Evolutionary conservation across 106 monocot species (phyloP), one percentile per base, ranked within the genome.

Genomic region (Alisma plantagoaquatica): DNA sequence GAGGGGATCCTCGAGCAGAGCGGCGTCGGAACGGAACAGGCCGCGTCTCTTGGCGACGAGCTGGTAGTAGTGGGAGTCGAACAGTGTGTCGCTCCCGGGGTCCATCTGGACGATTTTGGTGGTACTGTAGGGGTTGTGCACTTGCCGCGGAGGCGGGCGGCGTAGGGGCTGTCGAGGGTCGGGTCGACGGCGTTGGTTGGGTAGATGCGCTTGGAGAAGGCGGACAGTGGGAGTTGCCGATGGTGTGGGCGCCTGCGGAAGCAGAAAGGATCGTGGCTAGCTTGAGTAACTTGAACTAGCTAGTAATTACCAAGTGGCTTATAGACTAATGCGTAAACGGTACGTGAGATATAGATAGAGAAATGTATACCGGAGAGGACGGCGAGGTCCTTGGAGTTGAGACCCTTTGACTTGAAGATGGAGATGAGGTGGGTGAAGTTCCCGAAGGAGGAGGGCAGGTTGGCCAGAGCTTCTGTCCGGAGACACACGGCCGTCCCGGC

Each of bases 21-120:
- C 67, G 11, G 58, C 54, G 31, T 84, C 85, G 0, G 80, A 80
- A 2, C 45, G 31, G 57, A 82, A 78, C 14, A 74, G 53, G 10
- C 61, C 64, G 51, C 74, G 73, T 20, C 61, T 59, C 42, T 61
- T 71, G 20, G 46, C 32, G 14, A 90, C 57, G 1, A 65, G 43
- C 46, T 56, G 73, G 79, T 57, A 90, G 63, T 80, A 90, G 43
- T 66, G 27, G 3, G 23, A 35, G 58, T 90, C 83, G 44, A 90
- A 83, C 6, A 70, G 70, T 21, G 3, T 53, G 74, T 51, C 67
- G 51, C 89, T 90, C 2, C 74, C 76, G 7, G 89, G 76, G 35
- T 83, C 83, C 76, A 83, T 79, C 43, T 78, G 69, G 18, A 73
- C 75, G n/a, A 31, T 17, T 11, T 30, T 65, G 7, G 64, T 66